These are phyloP conservation scores for Stephania cephalantha DNA, from an alignment of 164 flowering plant genomes.

Conservation along the genomic window DNA sequence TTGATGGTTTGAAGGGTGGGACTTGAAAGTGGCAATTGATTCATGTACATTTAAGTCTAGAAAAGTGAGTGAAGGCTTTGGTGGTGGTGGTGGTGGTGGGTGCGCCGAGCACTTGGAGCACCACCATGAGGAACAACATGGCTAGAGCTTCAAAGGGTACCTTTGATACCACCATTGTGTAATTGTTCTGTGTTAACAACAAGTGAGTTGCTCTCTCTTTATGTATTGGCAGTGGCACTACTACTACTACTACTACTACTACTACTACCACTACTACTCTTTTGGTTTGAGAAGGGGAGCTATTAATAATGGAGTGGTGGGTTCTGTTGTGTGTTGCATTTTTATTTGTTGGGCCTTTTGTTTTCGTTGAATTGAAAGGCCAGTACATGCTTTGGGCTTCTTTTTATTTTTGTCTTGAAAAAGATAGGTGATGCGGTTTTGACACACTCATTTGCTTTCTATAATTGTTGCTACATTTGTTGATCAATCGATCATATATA, in stretches of 20 bases:
- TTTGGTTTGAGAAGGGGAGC: not conserved
- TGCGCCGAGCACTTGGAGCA: constrained; percentile 9
- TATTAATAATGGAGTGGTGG: not conserved
- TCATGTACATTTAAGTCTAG: constrained; percentile 39
- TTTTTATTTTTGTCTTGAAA: not conserved
- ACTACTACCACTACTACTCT: not conserved
- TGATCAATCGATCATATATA: no score
- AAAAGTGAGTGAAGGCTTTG: not conserved
- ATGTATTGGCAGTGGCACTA: no score
- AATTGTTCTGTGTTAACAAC: no score
- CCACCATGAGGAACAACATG: not conserved
- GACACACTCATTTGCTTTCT: no score
- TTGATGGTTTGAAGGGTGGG: not conserved
- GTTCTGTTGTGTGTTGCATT: not conserved
- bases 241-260: not conserved
- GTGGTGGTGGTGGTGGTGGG: constrained; percentile 18
- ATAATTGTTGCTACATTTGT: no score
- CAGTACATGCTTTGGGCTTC: not conserved
- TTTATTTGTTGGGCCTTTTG: not conserved
- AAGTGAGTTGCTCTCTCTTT: no score
- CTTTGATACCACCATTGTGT: not conserved
- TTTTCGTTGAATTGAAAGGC: not conserved
- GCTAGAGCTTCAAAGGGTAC: not conserved
- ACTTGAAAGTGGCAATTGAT: constrained; percentile 17
- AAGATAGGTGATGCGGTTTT: no score